phyloP scores from a whole-genome alignment of 352 stramenopile genomes.

The Pythium sukuiense region DNA sequence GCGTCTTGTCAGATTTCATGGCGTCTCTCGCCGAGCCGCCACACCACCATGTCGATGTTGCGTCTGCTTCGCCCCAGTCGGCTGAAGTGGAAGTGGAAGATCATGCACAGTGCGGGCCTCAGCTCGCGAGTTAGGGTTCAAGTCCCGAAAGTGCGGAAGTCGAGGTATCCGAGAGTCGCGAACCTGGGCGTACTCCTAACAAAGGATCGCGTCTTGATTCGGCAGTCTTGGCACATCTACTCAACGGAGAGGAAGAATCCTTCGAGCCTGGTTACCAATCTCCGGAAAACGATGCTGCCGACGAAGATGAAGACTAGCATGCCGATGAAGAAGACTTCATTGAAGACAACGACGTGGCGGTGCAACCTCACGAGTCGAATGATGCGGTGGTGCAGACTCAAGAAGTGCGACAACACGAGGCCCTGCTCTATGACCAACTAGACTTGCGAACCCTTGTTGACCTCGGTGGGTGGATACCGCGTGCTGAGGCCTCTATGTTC shows the following conservation, averaged over 20 bases:
- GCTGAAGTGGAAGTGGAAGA: too few relatives aligned
- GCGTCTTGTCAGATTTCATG: neutral
- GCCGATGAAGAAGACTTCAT: neutral
- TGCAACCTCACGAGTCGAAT: too few relatives aligned
- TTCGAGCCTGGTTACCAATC: neutral
- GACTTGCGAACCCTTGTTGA: neutral
- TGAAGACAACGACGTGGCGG: neutral
- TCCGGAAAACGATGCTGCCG: neutral
- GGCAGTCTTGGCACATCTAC: neutral
- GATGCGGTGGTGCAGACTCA: neutral
- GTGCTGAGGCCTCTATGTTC: neutral
- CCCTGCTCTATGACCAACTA: neutral
- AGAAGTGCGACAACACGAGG: neutral
- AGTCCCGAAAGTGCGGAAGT: too few relatives aligned
- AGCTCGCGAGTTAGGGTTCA: too few relatives aligned
- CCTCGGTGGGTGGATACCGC: neutral
- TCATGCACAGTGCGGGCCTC: too few relatives aligned
- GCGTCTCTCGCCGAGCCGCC: neutral
- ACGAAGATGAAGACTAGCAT: neutral
- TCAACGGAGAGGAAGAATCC: neutral
- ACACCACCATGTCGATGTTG: neutral
- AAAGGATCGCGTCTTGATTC: neutral
- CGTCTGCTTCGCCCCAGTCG: too few relatives aligned
- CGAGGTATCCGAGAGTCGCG: neutral
- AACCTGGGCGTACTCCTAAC: too few relatives aligned